Evolutionary conservation across 2,329 filamentous ascomycete genomes (phyloP), one percentile per base, ranked within the genome.

Genomic region (Paecilomyces sp.): DNA sequence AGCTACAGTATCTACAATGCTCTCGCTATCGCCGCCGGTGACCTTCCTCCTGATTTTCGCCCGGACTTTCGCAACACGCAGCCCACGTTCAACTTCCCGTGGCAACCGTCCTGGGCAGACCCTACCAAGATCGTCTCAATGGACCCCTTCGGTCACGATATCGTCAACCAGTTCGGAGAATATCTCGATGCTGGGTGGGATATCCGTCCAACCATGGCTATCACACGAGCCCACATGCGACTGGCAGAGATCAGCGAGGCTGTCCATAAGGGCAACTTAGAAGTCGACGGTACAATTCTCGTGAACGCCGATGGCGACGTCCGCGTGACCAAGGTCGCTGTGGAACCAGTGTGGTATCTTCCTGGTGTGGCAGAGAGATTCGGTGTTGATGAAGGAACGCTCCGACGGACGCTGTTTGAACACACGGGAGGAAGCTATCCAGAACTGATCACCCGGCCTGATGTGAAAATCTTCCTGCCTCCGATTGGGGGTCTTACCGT

Each of bases 1-100:
- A 97, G 92, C 3, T 97, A 99, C 74, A 92, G 91, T 62, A 93
- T 97, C 64, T 97, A 97, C 79, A 92, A 96, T 71, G 93, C 93
- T 24, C 83, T 97, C 30, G 93, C 93, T 12, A 87, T 97, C 64
- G 93, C 93, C 24, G 94, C 91, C 72, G 92, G 93, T 68, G 89
- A 97, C 72, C 84, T 97, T 60, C 86, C 91, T 62, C 82, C 86
- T 50, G 88, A 96, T 66, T 92, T 97, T 75, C 89, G 84, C 68
- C 86, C 88, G 11, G 86, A 89, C 71, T 88, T 89, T 73, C 88
- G 87, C 63, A 91, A 97, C 74, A 96, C 92, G 9, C 90, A 97
- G 74, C 94, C 94, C 12, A 92, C 92, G n/a, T 90, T 86, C 24
- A 85, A 88, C 57, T 91, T 97, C 70, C 92, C 92, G 0, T 92